A percentile compares a stretch with the other conserved stretches of the same genome.
These are phyloP conservation scores for Ceratocystis cacaofunesta DNA, from an alignment of 2,329 filamentous ascomycete species.

Conservation along the genomic window DNA sequence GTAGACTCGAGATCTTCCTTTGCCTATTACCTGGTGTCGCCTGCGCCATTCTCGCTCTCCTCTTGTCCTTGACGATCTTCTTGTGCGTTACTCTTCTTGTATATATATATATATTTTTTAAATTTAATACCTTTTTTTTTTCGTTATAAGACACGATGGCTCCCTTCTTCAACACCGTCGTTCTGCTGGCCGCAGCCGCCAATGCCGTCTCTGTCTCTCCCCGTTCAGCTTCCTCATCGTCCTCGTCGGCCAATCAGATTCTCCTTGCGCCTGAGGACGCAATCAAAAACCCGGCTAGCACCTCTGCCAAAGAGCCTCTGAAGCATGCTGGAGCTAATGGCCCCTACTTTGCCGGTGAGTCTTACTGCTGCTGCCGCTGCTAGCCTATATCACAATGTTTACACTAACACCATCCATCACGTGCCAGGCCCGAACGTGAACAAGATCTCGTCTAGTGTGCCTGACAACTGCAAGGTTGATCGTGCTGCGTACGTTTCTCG, in stretches of 20 bases:
- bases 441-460: slow-evolving; percentile 37
- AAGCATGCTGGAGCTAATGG: slow-evolving; percentile 38
- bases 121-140: not conserved
- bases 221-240: not conserved
- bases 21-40: not conserved
- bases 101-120: not conserved
- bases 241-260: not conserved
- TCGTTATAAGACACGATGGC: not conserved
- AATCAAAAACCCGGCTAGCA: slow-evolving; percentile 11
- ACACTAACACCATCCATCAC: not conserved
- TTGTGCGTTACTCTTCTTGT: not conserved
- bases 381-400: not conserved
- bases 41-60: not conserved
- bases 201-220: slow-evolving; percentile 2
- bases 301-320: slow-evolving; percentile 25
- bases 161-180: slow-evolving; percentile 9
- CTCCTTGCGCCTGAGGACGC: slow-evolving; percentile 13
- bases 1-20: not conserved
- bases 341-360: slow-evolving; percentile 36
- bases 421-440: slow-evolving; percentile 38
- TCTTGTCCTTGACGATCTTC: not conserved
- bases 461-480: slow-evolving; percentile 42
- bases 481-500: slow-evolving; percentile 44
- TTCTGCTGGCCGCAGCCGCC: slow-evolving; percentile 8
- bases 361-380: too few relatives aligned